Base-by-base conservation (phyloP, 495 filamentous ascomycete genomes). In the Filosporella fistucella region DNA sequence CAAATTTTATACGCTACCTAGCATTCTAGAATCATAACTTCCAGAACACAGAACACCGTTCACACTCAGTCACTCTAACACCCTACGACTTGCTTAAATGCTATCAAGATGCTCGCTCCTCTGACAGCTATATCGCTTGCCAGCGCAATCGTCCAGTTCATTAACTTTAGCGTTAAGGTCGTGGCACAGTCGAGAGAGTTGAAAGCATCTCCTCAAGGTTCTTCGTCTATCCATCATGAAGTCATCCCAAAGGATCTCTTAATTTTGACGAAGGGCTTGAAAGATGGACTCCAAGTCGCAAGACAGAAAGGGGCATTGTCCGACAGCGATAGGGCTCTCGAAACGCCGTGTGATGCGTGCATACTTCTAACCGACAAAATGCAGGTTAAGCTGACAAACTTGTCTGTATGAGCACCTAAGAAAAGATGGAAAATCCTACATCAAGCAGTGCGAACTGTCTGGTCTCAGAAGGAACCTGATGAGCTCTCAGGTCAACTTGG, bases 111-210 rank as follows among this genome's bases (percentile, higher is more conserved):
- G 34, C 9, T 23, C 11, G 36, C 18, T 21, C 36, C 36, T 7
- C 20, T 40, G 12, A 20, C 16, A n/a, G 36, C 36, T 5, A 11
- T 40, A 10, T 18, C 16, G 6, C 7, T 48, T 12, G 45, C 45
- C 13, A 8, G 22, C 14, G 23, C 11, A 3, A 21, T 48, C 11
- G 25, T 48, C 16, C 45, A 48, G 41, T 48, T 48, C 24, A 13
- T 48, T 16, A 29, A 39, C 16, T 48, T 48, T 36, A 12, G 12
- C 14, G 13, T 3, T 36, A 48, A 33, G 20, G 16, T 48, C 0
- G n/a, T 48, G 2, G 16, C 36, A 9, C 39, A 41, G 14, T 10
- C 29, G 23, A 8, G 13, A 5, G 35, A 48, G 20, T 13, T 48
- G 2, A 4, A 6, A 3, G 23, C 6, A 4, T 48, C 45, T 9